phyloP scores from a whole-genome alignment of 352 stramenopile genomes.

The Phytophthora sp. region DNA sequence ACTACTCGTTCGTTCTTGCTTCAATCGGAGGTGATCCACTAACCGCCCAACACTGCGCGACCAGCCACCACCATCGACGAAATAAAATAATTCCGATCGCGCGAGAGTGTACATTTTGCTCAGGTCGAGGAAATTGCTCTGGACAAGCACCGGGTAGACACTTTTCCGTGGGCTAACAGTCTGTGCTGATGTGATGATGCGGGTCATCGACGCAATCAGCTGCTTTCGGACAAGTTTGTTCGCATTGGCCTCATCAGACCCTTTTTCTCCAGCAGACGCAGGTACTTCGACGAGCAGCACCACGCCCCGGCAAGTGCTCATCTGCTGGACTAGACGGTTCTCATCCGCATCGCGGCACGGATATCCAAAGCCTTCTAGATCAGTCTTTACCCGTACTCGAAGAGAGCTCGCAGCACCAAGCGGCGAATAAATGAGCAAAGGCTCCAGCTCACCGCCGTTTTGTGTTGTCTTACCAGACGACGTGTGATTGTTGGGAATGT shows the following conservation, averaged over 20 bases:
- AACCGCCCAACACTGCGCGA: slow-evolving; percentile 48
- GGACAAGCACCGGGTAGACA: slow-evolving; percentile 64
- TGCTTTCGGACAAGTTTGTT: slow-evolving; percentile 44
- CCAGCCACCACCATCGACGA: slow-evolving; percentile 59
- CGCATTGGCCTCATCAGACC: slow-evolving; percentile 31
- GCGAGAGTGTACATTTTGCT: slow-evolving; percentile 80
- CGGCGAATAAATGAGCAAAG: slow-evolving; percentile 38
- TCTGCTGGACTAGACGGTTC: slow-evolving; percentile 35
- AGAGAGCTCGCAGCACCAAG: slow-evolving; percentile 35
- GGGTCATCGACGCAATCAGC: slow-evolving; percentile 44
- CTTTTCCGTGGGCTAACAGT: slow-evolving; percentile 32
- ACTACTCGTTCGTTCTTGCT: slow-evolving; percentile 39
- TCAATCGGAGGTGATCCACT: slow-evolving; percentile 48
- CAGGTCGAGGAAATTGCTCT: slow-evolving; percentile 67
- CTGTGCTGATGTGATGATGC: slow-evolving; percentile 45
- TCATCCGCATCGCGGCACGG: slow-evolving; percentile 33
- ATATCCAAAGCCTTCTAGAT: slow-evolving; percentile 38
- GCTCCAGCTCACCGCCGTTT: slow-evolving; percentile 1
- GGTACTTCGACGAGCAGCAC: slow-evolving; percentile 46
- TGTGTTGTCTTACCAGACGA: not conserved
- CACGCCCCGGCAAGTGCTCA: slow-evolving; percentile 35
- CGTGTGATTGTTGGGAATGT: slow-evolving; percentile 3
- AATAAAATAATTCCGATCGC: slow-evolving; percentile 72
- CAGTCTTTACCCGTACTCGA: slow-evolving; percentile 27
- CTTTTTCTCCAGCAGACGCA: slow-evolving; percentile 22